Base-by-base conservation (phyloP, 805 yeast genomes). In the Hanseniaspora clermontiae region DNA sequence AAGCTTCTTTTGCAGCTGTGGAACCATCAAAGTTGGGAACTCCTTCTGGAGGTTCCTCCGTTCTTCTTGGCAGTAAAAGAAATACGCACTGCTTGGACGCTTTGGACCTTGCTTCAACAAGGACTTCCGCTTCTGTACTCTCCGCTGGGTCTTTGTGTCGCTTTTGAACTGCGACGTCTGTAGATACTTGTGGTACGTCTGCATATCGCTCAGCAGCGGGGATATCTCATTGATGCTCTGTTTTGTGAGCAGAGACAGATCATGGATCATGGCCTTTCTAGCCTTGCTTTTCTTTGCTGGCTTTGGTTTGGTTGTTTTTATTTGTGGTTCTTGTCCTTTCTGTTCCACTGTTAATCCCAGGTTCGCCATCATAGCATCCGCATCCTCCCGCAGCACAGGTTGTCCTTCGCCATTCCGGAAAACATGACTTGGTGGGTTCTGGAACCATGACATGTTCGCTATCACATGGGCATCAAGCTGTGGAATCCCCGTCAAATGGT, bases 1-100 rank as follows among this genome's bases (percentile, higher is more conserved):
- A 64, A 89, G 83, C 59, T 86, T 70, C 72, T 83, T 87, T 15
- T 71, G 69, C 43, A 73, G 39, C 52, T 72, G 77, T 15, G 70
- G 72, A 5, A 69, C 72, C 57, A 67, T 67, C 38, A 70, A 69
- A 51, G 64, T 68, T 1, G 71, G 71, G 52, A 64, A 64, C 54
- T 66, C 66, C 49, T 64, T 63, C 51, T 66, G 57, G 27, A 68
- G 57, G 43, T 63, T 65, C 43, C 63, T 62, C 63, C 70, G 65
- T 38, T 65, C 68, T 3, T 67, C 64, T 66, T 68, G 68, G 9
- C 69, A 67, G 55, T 65, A 68, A 49, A 69, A 58, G 60, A 69
- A 69, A 55, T 68, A 68, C 11, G 72, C 72, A n/a, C 71, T 68
- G 24, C 70, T 67, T 38, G 73, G 69, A 63, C 72, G 63, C 49